phyloP scores from a whole-genome alignment of 202 grass and related monocot species.

The Setaria viridis region DNA sequence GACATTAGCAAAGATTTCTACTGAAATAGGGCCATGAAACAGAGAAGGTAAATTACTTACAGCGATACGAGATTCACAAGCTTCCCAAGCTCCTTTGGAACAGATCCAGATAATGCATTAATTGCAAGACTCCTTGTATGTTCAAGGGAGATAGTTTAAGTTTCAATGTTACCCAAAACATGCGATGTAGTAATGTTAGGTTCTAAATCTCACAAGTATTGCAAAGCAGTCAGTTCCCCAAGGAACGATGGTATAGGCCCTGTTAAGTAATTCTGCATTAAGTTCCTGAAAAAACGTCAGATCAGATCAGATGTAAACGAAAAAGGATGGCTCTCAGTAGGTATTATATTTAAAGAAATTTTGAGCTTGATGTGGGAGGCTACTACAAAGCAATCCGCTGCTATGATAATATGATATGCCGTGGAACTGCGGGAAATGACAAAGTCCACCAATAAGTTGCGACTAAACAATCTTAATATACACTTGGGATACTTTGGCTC shows the following conservation, averaged over 20 bases:
- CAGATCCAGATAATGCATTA: conserved; percentile 74
- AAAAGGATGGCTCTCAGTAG: not conserved
- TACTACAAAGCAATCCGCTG: no score
- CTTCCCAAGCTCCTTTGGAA: conserved; percentile 78
- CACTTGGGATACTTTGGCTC: no score
- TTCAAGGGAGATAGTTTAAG: conserved; percentile 25
- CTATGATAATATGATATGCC: no score
- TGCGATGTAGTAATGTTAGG: not conserved
- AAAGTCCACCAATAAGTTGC: no score
- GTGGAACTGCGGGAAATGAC: no score
- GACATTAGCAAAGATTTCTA: not conserved
- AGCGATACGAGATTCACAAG: conserved; percentile 56
- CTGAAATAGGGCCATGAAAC: not conserved
- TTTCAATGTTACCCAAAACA: not conserved
- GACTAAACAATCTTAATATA: no score
- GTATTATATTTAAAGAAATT: not conserved
- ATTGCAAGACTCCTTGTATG: conserved; percentile 31
- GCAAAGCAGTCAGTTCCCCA: conserved; percentile 58
- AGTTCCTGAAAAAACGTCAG: conserved; percentile 52
- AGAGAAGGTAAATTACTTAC: conserved; percentile 51
- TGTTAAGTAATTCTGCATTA: conserved; percentile 56
- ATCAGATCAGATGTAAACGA: not conserved
- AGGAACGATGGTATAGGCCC: conserved; percentile 66
- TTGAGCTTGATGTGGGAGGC: no score
- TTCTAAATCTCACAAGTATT: conserved; percentile 55